Evolutionary conservation across 305 asterid genomes (phyloP).

Genomic region (Fraxinus velutina): DNA sequence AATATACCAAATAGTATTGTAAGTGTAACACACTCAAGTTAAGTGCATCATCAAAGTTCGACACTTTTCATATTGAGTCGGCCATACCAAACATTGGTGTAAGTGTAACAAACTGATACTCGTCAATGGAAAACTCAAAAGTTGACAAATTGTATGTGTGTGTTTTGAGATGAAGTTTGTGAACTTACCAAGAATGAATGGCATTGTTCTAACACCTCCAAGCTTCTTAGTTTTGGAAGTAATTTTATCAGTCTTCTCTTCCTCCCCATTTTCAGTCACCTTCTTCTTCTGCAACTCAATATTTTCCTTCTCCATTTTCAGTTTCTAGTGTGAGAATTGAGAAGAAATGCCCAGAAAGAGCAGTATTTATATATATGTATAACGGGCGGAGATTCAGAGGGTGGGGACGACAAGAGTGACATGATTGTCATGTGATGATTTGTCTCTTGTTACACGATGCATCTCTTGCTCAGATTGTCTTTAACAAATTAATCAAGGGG

Average conservation of each 20-base stretch:
- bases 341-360: not conserved
- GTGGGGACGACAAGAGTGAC: slow-evolving; percentile 25
- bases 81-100: not conserved
- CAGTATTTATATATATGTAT: slow-evolving; percentile 29
- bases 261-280: slow-evolving; percentile 35
- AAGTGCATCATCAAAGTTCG: not conserved
- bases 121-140: not conserved
- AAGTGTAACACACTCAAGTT: not conserved
- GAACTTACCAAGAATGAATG: slow-evolving; percentile 56
- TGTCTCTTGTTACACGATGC: slow-evolving; percentile 22
- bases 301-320: slow-evolving; percentile 25
- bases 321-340: slow-evolving; percentile 7
- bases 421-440: slow-evolving; percentile 30
- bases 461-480: not conserved
- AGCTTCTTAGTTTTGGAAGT: slow-evolving; percentile 29
- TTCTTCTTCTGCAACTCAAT: slow-evolving; percentile 30
- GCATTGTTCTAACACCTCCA: slow-evolving; percentile 64
- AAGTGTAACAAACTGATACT: not conserved
- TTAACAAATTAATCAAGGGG: not conserved
- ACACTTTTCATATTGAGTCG: not conserved
- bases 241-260: slow-evolving; percentile 15
- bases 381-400: not conserved
- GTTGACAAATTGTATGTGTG: not conserved
- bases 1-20: no score
- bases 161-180: not conserved